These are phyloP conservation scores for Platanthera zijinensis DNA, from an alignment of 106 monocot genomes.

Conservation along the genomic window DNA sequence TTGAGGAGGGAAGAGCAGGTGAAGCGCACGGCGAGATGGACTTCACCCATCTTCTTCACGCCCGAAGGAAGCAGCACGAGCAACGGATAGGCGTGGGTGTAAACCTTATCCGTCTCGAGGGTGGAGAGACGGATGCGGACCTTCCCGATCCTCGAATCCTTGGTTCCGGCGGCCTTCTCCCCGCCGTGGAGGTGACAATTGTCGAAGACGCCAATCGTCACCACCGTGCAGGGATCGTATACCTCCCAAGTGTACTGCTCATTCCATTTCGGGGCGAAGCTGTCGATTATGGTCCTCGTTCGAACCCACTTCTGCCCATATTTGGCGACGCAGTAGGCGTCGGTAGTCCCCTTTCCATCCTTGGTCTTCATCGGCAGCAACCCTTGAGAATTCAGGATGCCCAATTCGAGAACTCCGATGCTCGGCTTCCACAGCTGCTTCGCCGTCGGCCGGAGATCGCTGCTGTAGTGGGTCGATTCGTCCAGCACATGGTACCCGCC, in stretches of 20 bases:
- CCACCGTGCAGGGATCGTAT: constrained; percentile 62
- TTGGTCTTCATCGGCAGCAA: constrained; percentile 53
- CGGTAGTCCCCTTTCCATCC: constrained; percentile 40
- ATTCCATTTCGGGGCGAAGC: constrained; percentile 51
- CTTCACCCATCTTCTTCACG: constrained; percentile 72
- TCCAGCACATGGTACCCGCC: constrained; percentile 68
- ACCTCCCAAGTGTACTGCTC: constrained; percentile 86
- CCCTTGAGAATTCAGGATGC: constrained; percentile 41
- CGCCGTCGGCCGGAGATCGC: constrained; percentile 57
- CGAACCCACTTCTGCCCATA: constrained; percentile 77
- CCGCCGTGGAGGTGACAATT: constrained; percentile 48
- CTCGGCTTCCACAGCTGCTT: constrained; percentile 49
- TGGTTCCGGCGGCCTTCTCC: constrained; percentile 8
- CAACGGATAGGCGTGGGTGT: constrained; percentile 66
- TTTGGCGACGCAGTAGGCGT: constrained; percentile 77
- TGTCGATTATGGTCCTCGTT: constrained; percentile 54
- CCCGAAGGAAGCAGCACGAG: constrained; percentile 42
- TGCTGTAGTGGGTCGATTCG: constrained; percentile 55
- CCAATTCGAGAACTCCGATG: constrained; percentile 59
- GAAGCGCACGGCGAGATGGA: constrained; percentile 62
- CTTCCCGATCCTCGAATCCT: constrained; percentile 55
- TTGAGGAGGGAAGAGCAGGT: constrained; percentile 40
- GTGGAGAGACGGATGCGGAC: constrained; percentile 70
- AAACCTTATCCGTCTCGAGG: constrained; percentile 45
- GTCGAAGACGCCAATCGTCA: constrained; percentile 68